Conservation (phyloP, 2,329 filamentous ascomycete species). For the Exophiala phaeomuriformis region DNA sequence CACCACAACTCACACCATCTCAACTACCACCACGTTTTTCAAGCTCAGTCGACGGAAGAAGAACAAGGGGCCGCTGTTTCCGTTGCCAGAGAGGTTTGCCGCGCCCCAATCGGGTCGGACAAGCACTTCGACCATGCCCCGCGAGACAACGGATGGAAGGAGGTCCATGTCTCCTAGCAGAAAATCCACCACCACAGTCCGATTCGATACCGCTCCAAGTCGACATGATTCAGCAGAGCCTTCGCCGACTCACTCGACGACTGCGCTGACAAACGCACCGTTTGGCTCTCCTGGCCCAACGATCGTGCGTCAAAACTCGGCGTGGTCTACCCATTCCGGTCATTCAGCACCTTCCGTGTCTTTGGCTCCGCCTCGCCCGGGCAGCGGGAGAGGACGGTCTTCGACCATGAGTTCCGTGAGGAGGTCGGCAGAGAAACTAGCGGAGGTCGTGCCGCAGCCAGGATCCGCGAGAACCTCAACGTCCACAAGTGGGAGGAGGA, state of each 20-base stretch:
- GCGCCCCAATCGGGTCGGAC: slow-evolving; percentile 38
- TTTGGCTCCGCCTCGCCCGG: slow-evolving; percentile 50
- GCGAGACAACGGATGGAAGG: slow-evolving; percentile 36
- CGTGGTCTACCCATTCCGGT: slow-evolving; percentile 59
- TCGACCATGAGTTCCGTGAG: slow-evolving; percentile 81
- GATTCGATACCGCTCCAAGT: slow-evolving; percentile 18
- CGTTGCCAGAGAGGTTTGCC: slow-evolving; percentile 68
- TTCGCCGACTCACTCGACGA: slow-evolving; percentile 47
- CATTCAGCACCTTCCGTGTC: slow-evolving; percentile 51
- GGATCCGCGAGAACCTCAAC: slow-evolving; percentile 63
- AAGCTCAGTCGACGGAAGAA: slow-evolving; percentile 64
- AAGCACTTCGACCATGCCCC: slow-evolving; percentile 34
- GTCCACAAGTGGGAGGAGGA: slow-evolving; percentile 78
- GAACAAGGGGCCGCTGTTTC: slow-evolving; percentile 73
- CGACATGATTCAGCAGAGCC: slow-evolving; percentile 34
- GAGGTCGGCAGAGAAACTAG: slow-evolving; percentile 54
- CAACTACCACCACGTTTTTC: slow-evolving; percentile 68
- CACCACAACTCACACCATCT: slow-evolving; percentile 58
- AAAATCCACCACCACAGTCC: slow-evolving; percentile 21
- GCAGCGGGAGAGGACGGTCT: slow-evolving; percentile 65
- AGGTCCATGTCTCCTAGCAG: slow-evolving; percentile 26
- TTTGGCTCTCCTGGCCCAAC: slow-evolving; percentile 38
- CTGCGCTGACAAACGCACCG: slow-evolving; percentile 44
- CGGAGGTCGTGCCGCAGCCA: slow-evolving; percentile 55
- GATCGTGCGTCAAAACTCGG: slow-evolving; percentile 54